Conservation (phyloP, 2,329 filamentous ascomycete genomes). For the Fragosphaeria purpurea region DNA sequence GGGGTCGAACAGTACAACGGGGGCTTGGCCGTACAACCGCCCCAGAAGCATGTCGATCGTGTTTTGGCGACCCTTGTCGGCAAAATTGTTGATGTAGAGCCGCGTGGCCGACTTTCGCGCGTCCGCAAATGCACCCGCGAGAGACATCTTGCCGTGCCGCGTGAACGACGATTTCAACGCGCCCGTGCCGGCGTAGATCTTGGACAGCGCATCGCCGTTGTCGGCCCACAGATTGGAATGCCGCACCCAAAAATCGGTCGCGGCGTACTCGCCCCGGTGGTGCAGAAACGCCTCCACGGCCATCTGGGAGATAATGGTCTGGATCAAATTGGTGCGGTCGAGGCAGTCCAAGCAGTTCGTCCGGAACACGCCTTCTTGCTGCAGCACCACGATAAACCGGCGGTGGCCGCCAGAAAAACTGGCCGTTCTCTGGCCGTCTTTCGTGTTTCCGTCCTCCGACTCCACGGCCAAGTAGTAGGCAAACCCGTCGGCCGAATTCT, state of each 20-base stretch:
- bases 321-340: constrained; percentile 90
- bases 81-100: constrained; percentile 95
- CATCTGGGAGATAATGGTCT: constrained; percentile 92
- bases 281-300: constrained; percentile 74
- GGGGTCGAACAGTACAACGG: constrained; percentile 83
- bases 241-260: constrained; percentile 78
- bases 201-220: constrained; percentile 86
- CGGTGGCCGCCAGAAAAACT: constrained; percentile 17
- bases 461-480: constrained; percentile 85
- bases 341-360: constrained; percentile 96
- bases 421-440: constrained; percentile 13
- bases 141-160: constrained; percentile 86
- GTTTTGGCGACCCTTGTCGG: constrained; percentile 84
- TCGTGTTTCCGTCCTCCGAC: constrained; percentile 39
- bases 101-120: constrained; percentile 87
- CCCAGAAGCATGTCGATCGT: constrained; percentile 92
- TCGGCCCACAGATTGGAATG: constrained; percentile 95
- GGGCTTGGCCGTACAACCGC: constrained; percentile 68
- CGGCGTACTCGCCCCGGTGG: constrained; percentile 59
- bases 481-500: constrained; percentile 72
- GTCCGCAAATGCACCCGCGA: constrained; percentile 90
- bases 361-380: constrained; percentile 91
- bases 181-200: constrained; percentile 93
- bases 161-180: constrained; percentile 95
- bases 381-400: constrained; percentile 60